Evolutionary conservation across 805 yeast species (phyloP), one percentile per base, ranked within the genome.

Genomic region (Metschnikowia matae): DNA sequence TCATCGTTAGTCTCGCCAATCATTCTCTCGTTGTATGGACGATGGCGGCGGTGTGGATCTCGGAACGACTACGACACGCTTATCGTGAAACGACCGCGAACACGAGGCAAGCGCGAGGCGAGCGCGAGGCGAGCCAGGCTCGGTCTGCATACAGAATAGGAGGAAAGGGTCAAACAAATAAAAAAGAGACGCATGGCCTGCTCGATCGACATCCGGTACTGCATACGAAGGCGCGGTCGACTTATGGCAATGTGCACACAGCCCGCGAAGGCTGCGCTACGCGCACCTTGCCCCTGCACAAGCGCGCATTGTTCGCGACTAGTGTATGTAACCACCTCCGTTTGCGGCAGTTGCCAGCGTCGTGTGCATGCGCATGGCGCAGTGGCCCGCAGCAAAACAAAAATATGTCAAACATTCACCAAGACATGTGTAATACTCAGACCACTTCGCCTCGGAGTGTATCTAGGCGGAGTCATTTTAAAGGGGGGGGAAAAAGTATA

Each of bases 401-500:
- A 33, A 35, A 35, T 36, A 44, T 44, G 46, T 44, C 46, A 44
- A 44, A 26, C 41, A 23, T 26, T 14, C 46, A 23, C 46, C 21
- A n/a, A 20, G n/a, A 5, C 46, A 2, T 43, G 46, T 7, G 46
- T 43, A 34, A 23, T 34, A 26, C 15, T 43, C 46, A 32, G 29
- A 21, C 40, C 40, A 35, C 21, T 4, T 15, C 17, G 33, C 17
- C 33, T n/a, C 33, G 29, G 45, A 40, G 48, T 31, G 44, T 45
- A 26, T 37, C 35, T 36, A 33, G 36, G 36, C 31, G n/a, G 20
- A 1, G 29, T 14, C 15, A 5, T 18, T n/a, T n/a, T n/a, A n/a
- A n/a, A n/a, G n/a, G n/a, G n/a, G n/a, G n/a, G 20, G 20, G 3
- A 17, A 44, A 33, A n/a, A 33, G 14, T 48, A 50, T 56, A 56